Base-by-base conservation (phyloP, 371 early-diverging fungal genomes). In the Saksenaea oblongispora region DNA sequence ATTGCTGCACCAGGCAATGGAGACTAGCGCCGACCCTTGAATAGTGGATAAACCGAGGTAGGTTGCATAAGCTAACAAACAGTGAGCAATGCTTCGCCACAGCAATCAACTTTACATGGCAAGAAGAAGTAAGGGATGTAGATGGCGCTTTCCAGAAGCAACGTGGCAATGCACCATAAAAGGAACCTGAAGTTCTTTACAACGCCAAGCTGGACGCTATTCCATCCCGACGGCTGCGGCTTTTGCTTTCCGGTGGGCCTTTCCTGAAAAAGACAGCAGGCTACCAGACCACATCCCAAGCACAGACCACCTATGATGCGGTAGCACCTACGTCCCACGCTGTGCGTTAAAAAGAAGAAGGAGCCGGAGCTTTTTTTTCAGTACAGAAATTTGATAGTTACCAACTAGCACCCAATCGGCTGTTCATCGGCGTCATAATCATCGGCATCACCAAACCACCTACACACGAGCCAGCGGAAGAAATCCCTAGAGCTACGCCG, bases 391-490 rank as follows among this genome's bases (percentile, higher is more conserved):
- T 3, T 18, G 22, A 10, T 11, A n/a, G 13, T 42, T 78, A 74
- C 85, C 86, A 89, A 15, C 69, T 67, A 26, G 79, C 70, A 0
- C 90, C 91, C 14, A 89, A 59, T 10, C 44, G 62, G 17, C 73
- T 67, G 55, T 91, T 82, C 1, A 91, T 65, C 15, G 72, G 66
- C 24, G 84, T 85, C 58, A 88, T 77, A 5, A 92, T 36, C 11
- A 88, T 85, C 2, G 89, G 82, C 64, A 91, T 76, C 13, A 84
- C 80, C 3, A 92, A 76, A 0, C 92, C 92, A 28, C 94, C 94
- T 44, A 91, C 72, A n/a, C 91, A 90, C 4, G 85, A 76, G 10
- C 93, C 94, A 65, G 90, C 76, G 18, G 88, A 83, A 13, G 88
- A 82, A 9, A 93, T 77, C 0, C 93, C 95, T 0, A 88, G 82